Percentiles rank a stretch among this genome's conserved stretches.
Evolutionary conservation across 2,329 filamentous ascomycete genomes (phyloP).

Genomic region (Arthroderma sp.): DNA sequence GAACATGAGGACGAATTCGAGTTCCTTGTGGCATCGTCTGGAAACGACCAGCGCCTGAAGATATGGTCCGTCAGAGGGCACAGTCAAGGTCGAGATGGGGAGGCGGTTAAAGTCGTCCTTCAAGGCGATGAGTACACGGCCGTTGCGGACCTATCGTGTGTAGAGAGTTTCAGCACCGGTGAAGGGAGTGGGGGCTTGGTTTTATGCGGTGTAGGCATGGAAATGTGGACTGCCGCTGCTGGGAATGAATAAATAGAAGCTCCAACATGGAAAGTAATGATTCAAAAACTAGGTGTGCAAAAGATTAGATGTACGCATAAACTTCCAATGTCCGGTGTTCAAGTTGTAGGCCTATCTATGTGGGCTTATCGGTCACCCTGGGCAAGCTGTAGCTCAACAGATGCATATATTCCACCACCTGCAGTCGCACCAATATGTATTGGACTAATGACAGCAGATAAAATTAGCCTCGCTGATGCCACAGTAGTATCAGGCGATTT

Average conservation of each 20-base stretch:
- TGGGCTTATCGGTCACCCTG: too few species aligned
- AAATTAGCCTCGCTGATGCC: too few species aligned
- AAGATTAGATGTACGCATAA: too few species aligned
- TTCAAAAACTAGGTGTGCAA: too few species aligned
- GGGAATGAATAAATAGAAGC: constrained; percentile 3
- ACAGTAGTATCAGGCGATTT: too few species aligned
- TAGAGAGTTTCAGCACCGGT: constrained; percentile 27
- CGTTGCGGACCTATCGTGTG: constrained; percentile 43
- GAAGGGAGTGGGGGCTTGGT: constrained; percentile 18
- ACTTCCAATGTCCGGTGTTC: too few species aligned
- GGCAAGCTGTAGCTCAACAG: too few species aligned
- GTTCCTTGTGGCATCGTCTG: constrained; percentile 24
- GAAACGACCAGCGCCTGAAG: constrained; percentile 36
- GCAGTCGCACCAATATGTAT: too few species aligned
- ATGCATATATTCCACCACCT: too few species aligned
- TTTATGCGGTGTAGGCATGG: constrained; percentile 38
- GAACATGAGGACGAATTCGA: constrained; percentile 2
- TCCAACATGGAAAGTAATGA: too few species aligned
- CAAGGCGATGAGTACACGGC: constrained; percentile 28
- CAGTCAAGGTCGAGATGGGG: constrained; percentile 8
- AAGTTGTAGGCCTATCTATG: too few species aligned
- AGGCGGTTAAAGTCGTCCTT: constrained; percentile 13
- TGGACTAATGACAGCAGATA: too few species aligned
- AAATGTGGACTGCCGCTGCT: constrained; percentile 22
- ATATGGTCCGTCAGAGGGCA: constrained; percentile 27